Conservation (phyloP, 1,139 yeast species). For the Pichiaceae sp. region DNA sequence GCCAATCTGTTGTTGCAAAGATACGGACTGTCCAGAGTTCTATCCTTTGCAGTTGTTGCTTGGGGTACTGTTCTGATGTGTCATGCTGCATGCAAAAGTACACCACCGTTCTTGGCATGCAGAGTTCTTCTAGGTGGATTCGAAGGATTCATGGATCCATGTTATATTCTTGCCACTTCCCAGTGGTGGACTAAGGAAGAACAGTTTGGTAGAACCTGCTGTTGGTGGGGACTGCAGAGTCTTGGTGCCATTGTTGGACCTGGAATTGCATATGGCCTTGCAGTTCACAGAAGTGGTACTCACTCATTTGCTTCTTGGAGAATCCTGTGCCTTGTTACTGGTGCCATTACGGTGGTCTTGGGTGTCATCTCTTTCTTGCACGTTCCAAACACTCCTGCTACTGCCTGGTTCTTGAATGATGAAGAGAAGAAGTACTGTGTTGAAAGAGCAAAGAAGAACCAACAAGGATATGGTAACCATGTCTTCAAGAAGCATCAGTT, state of each 20-base stretch:
- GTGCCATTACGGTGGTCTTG: slow-evolving; percentile 15
- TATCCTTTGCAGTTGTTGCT: slow-evolving; percentile 29
- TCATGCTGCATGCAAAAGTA: slow-evolving; percentile 33
- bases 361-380: slow-evolving; percentile 23
- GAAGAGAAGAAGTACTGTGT: slow-evolving; percentile 26
- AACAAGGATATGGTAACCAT: slow-evolving; percentile 34
- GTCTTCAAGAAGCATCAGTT: slow-evolving; percentile 28
- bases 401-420: slow-evolving; percentile 32
- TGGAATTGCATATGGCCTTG: slow-evolving; percentile 42
- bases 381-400: slow-evolving; percentile 43
- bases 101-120: slow-evolving; percentile 31
- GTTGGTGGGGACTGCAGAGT: slow-evolving; percentile 46
- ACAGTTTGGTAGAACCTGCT: slow-evolving; percentile 37
- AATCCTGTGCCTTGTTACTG: slow-evolving; percentile 8
- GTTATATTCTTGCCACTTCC: slow-evolving; percentile 43
- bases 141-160: slow-evolving; percentile 43
- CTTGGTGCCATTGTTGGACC: slow-evolving; percentile 38
- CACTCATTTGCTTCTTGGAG: slow-evolving; percentile 10
- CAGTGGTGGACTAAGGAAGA: slow-evolving; percentile 48
- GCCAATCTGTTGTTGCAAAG: slow-evolving; percentile 34
- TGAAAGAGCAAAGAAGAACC: slow-evolving; percentile 27
- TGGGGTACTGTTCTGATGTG: slow-evolving; percentile 40
- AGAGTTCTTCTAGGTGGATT: slow-evolving; percentile 40
- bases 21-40: slow-evolving; percentile 34
- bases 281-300: slow-evolving; percentile 24